These are phyloP conservation scores for Citrus glauca DNA, from an alignment of 345 rosid genomes.

Conservation along the genomic window DNA sequence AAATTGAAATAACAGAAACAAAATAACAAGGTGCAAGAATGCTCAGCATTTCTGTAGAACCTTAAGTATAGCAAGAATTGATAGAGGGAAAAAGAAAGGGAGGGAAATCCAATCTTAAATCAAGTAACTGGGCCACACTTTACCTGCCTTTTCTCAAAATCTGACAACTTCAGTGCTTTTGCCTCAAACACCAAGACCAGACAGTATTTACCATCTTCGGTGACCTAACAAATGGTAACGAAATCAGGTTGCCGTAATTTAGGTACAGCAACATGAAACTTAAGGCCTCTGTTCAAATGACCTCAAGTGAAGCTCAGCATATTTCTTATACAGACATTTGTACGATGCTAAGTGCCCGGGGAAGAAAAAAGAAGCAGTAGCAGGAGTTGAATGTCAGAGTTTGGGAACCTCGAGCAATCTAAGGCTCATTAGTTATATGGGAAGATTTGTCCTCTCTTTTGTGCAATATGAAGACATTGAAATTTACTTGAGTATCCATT, in stretches of 20 bases:
- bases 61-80: background rate
- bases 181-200: constrained; percentile 77
- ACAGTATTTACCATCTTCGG: constrained; percentile 74
- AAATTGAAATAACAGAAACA: background rate
- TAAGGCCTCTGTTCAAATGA: background rate
- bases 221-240: constrained; percentile 42
- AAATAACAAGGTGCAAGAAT: constrained; percentile 1
- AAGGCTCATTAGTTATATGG: background rate
- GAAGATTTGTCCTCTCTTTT: background rate
- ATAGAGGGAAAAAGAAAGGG: background rate
- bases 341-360: background rate
- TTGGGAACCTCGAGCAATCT: background rate
- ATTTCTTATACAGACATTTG: background rate
- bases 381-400: background rate
- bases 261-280: background rate
- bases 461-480: background rate
- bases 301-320: background rate
- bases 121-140: background rate
- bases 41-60: background rate
- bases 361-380: background rate
- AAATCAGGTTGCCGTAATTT: background rate
- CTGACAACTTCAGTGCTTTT: constrained; percentile 66
- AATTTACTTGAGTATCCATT: background rate
- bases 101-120: background rate
- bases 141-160: constrained; percentile 88